These are phyloP conservation scores for Neurospora pannonica DNA, from an alignment of 495 filamentous ascomycete genomes.

Conservation along the genomic window DNA sequence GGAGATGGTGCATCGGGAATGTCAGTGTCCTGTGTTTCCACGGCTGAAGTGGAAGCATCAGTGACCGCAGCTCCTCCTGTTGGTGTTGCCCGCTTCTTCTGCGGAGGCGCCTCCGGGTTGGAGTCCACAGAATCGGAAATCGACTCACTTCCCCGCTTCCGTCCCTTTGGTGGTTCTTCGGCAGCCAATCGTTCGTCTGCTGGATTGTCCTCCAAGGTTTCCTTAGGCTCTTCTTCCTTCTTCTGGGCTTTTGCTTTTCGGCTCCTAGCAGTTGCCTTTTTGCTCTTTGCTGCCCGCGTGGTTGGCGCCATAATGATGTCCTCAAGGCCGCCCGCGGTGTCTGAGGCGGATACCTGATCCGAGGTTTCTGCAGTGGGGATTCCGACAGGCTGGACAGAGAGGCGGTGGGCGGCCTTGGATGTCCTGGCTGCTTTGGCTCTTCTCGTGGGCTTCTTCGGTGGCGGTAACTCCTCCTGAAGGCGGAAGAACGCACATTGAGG, in stretches of 20 bases:
- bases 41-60: constrained; percentile 14
- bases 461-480: constrained; percentile 33
- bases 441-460: constrained; percentile 37
- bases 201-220: constrained; percentile 35
- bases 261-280: constrained; percentile 24
- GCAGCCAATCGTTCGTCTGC: constrained; percentile 26
- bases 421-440: constrained; percentile 44
- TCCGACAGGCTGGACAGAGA: constrained; percentile 58
- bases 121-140: constrained; percentile 34
- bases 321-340: constrained; percentile 49
- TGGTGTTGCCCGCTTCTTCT: constrained; percentile 59
- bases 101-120: constrained; percentile 42
- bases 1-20: constrained; percentile 22
- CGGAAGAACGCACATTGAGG: constrained; percentile 77
- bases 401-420: constrained; percentile 56
- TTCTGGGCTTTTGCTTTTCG: constrained; percentile 51
- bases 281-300: constrained; percentile 36
- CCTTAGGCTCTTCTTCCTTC: constrained; percentile 38
- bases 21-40: constrained; percentile 21
- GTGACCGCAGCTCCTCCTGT: constrained; percentile 24
- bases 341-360: constrained; percentile 38
- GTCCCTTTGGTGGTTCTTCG: constrained; percentile 43
- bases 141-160: constrained; percentile 59
- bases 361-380: constrained; percentile 47
- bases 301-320: constrained; percentile 58